Evolutionary conservation across 208 protist genomes (phyloP), one percentile per base, ranked within the genome.

Genomic region (Wallacemonas sp.): DNA sequence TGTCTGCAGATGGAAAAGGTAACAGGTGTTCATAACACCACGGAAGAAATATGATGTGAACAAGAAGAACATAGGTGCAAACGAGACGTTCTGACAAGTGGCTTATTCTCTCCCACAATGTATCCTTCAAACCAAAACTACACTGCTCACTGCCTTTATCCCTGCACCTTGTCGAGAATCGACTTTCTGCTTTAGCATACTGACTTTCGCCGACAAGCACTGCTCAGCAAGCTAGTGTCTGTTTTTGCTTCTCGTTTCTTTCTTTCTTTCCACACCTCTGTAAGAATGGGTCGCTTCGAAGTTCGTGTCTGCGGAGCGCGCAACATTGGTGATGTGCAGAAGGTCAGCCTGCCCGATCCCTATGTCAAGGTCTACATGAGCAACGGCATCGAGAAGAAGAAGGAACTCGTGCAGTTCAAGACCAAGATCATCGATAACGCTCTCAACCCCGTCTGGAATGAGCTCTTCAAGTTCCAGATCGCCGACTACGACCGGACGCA

Each of bases 381-480:
- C n/a, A 55, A 55, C 24, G 67, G 65, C 0, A 61, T 67, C 24
- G 68, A 71, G 68, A 82, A 61, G 21, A 72, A 74, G 55, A 83
- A 74, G 54, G 46, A 43, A 1, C 39, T 61, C 2, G 47, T 72
- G 19, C 56, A 69, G 46, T 85, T 70, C 68, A 89, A 81, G 69
- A 79, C 79, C 5, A 67, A 55, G n/a, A 75, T 87, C 43, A 58
- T 70, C 29, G 65, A 83, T 46, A 82, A 89, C 68, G 76, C 24
- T 55, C 71, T 79, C 17, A 73, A 84, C 76, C 83, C 83, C 12
- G 66, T 74, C 32, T 89, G 79, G 77, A 87, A 92, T 46, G 76
- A 85, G 47, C 63, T 76, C 46, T 92, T 87, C 70, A 83, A 78
- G 65, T 92, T 89, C 56, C 73, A 87, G 44, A 64, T 92, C 32